Conservation (phyloP, 805 yeast genomes). For the Candida tibetensis region DNA sequence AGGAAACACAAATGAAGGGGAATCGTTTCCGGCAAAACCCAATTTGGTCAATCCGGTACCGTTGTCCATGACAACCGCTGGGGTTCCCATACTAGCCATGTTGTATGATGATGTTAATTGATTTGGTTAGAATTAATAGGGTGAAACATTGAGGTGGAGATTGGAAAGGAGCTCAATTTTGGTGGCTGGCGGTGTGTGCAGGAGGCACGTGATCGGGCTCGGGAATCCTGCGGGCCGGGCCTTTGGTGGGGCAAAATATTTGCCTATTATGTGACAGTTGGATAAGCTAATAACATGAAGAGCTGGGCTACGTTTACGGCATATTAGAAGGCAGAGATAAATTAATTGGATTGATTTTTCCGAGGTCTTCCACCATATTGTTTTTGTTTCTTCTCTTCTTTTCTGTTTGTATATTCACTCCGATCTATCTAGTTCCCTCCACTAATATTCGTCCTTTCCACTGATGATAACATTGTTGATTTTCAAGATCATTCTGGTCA, state of each 20-base stretch:
- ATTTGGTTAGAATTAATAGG: not conserved
- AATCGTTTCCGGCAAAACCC: slow-evolving; percentile 97
- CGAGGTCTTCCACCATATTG: no score
- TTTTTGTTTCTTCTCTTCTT: not conserved
- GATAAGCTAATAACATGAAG: no score
- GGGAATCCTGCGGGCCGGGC: no score
- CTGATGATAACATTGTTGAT: slow-evolving; percentile 94
- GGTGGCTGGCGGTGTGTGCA: not conserved
- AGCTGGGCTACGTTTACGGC: no score
- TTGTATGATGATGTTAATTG: not conserved
- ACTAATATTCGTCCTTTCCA: slow-evolving; percentile 71
- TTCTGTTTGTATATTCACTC: not conserved
- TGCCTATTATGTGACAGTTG: no score
- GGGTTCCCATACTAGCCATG: slow-evolving; percentile 70
- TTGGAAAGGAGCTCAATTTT: not conserved
- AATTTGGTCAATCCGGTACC: slow-evolving; percentile 98
- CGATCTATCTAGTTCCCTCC: not conserved
- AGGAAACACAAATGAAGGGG: slow-evolving; percentile 96
- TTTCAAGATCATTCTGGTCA: slow-evolving; percentile 95
- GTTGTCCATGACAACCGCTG: slow-evolving; percentile 97
- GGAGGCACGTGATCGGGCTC: no score
- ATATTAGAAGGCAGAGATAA: no score
- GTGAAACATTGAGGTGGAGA: not conserved
- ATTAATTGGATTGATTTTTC: no score
- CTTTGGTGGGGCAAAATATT: no score